Conservation (phyloP, 805 yeast species). For the Saccharomycopsis sp. region DNA sequence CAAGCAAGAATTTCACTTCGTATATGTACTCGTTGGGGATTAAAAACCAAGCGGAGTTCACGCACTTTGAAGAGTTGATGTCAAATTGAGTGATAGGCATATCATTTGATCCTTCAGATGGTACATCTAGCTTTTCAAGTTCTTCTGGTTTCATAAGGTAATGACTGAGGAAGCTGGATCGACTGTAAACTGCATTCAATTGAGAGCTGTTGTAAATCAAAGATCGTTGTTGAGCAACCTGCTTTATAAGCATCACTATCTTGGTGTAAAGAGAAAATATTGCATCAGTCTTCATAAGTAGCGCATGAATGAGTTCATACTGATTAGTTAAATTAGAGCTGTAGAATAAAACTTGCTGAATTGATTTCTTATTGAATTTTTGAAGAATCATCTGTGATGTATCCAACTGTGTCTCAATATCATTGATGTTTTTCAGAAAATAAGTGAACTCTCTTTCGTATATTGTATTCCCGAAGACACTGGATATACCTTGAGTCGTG, state of each 20-base stretch:
- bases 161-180: neutral
- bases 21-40: slow-evolving; percentile 13
- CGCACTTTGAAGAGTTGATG: slow-evolving; percentile 4
- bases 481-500: neutral
- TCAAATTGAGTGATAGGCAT: slow-evolving; percentile 10
- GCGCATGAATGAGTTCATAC: slow-evolving; percentile 6
- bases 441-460: slow-evolving; percentile 20
- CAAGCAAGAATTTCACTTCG: slow-evolving; percentile 12
- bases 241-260: neutral
- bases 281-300: neutral
- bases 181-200: slow-evolving; percentile 5
- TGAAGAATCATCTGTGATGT: too few relatives aligned
- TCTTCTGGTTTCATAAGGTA: neutral
- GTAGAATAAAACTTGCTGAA: too few relatives aligned
- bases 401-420: neutral
- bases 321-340: slow-evolving; percentile 1
- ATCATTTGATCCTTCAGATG: neutral
- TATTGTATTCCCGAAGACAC: slow-evolving; percentile 16
- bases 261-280: neutral
- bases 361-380: too few relatives aligned
- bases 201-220: slow-evolving; percentile 8
- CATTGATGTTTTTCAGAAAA: slow-evolving; percentile 7
- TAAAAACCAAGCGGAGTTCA: slow-evolving; percentile 12
- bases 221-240: slow-evolving; percentile 8
- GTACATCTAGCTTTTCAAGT: neutral